Percentiles rank a stretch among this genome's conserved stretches.
phyloP scores from a whole-genome alignment of 495 filamentous ascomycete genomes.

The Tuber borchii region DNA sequence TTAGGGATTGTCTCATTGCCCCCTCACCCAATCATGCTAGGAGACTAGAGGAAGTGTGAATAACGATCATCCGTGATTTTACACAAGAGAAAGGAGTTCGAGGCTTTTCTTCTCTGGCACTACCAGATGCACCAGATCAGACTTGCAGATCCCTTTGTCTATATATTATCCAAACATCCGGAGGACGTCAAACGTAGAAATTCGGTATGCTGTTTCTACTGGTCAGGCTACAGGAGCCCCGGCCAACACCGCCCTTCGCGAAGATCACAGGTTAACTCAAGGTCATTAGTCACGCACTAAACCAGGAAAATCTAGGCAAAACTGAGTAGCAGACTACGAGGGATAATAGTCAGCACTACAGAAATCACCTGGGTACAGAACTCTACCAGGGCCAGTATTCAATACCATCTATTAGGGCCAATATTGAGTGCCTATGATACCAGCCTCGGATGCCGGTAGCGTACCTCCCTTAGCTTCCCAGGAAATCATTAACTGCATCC shows the following conservation, averaged over 20 bases:
- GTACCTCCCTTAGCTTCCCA: background rate
- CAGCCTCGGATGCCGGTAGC: background rate
- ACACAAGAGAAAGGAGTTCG: background rate
- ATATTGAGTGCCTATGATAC: background rate
- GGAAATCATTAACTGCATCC: background rate
- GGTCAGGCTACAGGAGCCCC: no score
- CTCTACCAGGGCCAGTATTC: background rate
- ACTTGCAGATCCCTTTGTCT: background rate
- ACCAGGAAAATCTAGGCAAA: no score
- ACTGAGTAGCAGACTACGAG: background rate
- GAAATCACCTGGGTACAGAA: background rate
- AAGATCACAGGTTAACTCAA: background rate
- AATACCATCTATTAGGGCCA: background rate
- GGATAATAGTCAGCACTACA: background rate
- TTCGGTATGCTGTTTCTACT: background rate
- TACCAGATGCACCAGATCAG: background rate
- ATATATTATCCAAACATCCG: background rate
- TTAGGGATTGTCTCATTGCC: background rate
- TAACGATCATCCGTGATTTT: background rate
- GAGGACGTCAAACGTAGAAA: background rate
- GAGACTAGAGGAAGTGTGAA: background rate
- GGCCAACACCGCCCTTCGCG: background rate
- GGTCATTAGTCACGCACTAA: background rate
- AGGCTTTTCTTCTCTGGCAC: background rate
- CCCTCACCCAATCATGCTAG: background rate